Base-by-base conservation (phyloP, 2,329 filamentous ascomycete genomes). In the Diaporthe batatas region DNA sequence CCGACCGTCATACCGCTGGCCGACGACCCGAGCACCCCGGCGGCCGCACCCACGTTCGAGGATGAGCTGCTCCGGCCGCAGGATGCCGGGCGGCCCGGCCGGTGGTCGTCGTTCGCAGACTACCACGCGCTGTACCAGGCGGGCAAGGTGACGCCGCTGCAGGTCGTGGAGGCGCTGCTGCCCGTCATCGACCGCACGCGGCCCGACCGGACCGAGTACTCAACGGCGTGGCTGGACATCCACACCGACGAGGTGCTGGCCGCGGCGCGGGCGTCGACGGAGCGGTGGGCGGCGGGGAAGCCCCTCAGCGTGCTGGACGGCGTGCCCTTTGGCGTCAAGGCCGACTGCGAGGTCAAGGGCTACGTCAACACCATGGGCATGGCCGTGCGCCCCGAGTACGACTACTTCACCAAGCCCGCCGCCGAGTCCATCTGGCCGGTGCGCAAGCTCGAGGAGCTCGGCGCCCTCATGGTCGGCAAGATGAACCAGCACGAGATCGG, bases 401-500 rank as follows among this genome's bases (percentile, higher is more conserved):
- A 83, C 3, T 85, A 81, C 76, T 89, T 87, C 88, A 86, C 77
- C 42, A 82, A 82, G 70, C 83, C 87, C 74, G 85, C 79, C 75
- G 85, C 78, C 79, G 82, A 86, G 74, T 93, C 93, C 0, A 87
- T 86, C 6, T 95, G 92, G 92, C 93, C 92, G 72, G 89, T 94
- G 6, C 84, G 85, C 79, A 90, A 91, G 83, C 88, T 94, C 81
- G 88, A 93, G 78, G 91, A 94, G 73, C 91, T 91, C 0, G 94
- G 94, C 1, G 94, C 92, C 2, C 84, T 97, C 29, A 85, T 94
- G 68, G 84, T 95, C 71, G 94, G 92, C 25, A 95, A 94, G 84
- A 89, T 91, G 73, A 92, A 88, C 67, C 96, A 95, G 92, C 93
- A 94, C 81, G 94, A 94, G 82, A 81, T 95, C 51, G 94, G 94